These are phyloP conservation scores for Geotrichum siamense DNA, from an alignment of 1,139 yeast genomes.

Conservation along the genomic window DNA sequence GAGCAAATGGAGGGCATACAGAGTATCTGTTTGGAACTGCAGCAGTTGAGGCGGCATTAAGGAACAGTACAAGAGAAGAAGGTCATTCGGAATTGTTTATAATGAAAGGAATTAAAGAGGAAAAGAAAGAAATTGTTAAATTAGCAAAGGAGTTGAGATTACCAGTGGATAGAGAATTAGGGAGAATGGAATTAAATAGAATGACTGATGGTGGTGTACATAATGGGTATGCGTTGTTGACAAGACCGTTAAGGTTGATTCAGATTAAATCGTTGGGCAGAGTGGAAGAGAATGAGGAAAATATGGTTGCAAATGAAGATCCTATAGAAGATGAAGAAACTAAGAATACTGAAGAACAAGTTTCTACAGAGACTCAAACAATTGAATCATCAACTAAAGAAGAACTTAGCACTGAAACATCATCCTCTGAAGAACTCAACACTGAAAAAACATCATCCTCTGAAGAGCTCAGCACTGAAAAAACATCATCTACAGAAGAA, in stretches of 20 bases:
- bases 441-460: background rate
- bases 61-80: slow-evolving; percentile 47
- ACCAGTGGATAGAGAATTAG: slow-evolving; percentile 39
- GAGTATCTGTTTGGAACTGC: slow-evolving; percentile 76
- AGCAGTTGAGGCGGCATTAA: slow-evolving; percentile 64
- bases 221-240: slow-evolving; percentile 70
- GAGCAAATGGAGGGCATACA: slow-evolving; percentile 9
- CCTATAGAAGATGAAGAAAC: background rate
- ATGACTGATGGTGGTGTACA: slow-evolving; percentile 68
- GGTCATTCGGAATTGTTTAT: slow-evolving; percentile 42
- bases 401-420: background rate
- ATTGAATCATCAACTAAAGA: background rate
- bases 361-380: background rate
- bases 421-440: background rate
- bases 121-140: slow-evolving; percentile 35
- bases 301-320: background rate
- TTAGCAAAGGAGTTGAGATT: slow-evolving; percentile 45
- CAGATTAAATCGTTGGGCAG: slow-evolving; percentile 31
- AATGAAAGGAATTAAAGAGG: slow-evolving; percentile 30
- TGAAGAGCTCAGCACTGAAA: background rate
- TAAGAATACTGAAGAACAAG: background rate
- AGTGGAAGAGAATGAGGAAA: background rate
- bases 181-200: slow-evolving; percentile 52
- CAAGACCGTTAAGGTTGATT: slow-evolving; percentile 49
- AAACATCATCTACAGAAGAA: background rate